Percentiles rank a stretch among this genome's conserved stretches.
Conservation (phyloP, 129 eudicot species). For the Flaveria bidentis region DNA sequence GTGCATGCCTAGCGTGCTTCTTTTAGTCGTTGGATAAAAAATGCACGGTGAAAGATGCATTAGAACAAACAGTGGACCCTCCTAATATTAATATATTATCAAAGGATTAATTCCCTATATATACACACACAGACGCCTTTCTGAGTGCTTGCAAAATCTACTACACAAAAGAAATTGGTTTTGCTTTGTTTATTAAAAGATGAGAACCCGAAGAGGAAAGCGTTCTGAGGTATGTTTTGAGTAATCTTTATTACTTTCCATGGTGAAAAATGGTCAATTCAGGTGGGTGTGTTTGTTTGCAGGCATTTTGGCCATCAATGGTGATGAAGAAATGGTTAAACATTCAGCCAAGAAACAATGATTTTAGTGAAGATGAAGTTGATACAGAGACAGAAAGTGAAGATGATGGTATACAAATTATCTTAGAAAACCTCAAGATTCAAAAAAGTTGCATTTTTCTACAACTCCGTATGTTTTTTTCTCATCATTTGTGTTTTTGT, state of each 20-base stretch:
- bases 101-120: conserved; percentile 19
- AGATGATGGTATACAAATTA: conserved; percentile 66
- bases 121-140: conserved; percentile 20
- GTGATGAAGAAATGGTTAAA: conserved; percentile 99
- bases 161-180: neutral
- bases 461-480: neutral
- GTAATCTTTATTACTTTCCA: conserved; percentile 1
- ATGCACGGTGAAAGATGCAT: conserved; percentile 25
- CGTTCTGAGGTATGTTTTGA: conserved; percentile 72
- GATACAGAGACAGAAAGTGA: conserved; percentile 90
- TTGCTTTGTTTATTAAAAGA: conserved; percentile 32
- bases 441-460: neutral
- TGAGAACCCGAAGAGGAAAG: conserved; percentile 76
- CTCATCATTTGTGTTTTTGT: conserved; percentile 4
- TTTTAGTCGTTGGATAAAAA: conserved; percentile 23
- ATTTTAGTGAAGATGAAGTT: conserved; percentile 95
- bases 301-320: conserved; percentile 93
- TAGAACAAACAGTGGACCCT: conserved; percentile 30
- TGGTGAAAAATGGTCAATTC: conserved; percentile 23
- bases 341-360: conserved; percentile 70
- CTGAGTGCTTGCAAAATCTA: conserved; percentile 38
- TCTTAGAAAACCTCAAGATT: neutral
- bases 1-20: conserved; percentile 38
- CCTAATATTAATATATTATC: neutral
- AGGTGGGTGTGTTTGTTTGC: conserved; percentile 23